These are phyloP conservation scores for Stereum hirsutum DNA, from an alignment of 1,284 basidiomycete genomes.

Conservation along the genomic window DNA sequence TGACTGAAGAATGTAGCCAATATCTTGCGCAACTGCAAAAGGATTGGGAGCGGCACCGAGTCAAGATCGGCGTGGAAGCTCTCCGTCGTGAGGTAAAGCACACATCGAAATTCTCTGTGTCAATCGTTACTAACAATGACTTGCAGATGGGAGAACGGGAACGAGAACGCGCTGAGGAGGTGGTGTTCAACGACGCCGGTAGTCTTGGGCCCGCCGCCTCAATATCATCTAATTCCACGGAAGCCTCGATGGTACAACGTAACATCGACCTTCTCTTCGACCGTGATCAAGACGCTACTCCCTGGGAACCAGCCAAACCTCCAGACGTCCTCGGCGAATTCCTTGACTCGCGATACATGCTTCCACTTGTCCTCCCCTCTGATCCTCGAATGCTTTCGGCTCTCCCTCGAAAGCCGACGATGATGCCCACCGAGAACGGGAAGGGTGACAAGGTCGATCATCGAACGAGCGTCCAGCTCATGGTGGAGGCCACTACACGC, in stretches of 20 bases:
- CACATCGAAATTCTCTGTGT: neutral
- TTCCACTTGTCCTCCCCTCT: constrained; percentile 79
- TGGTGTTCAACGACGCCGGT: constrained; percentile 32
- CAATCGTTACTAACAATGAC: constrained; percentile 8
- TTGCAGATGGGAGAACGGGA: constrained; percentile 58
- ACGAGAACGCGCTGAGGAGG: constrained; percentile 46
- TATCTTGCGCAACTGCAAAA: constrained; percentile 91
- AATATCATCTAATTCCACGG: constrained; percentile 17
- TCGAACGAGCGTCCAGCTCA: constrained; percentile 18
- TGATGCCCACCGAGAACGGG: constrained; percentile 24
- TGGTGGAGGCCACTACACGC: constrained; percentile 21
- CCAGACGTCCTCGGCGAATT: constrained; percentile 82
- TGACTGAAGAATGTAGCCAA: constrained; percentile 92
- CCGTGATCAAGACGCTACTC: constrained; percentile 45
- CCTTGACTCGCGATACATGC: constrained; percentile 87
- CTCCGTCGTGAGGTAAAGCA: constrained; percentile 62
- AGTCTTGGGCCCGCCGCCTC: constrained; percentile 21
- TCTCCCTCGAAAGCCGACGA: constrained; percentile 36
- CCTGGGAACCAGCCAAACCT: constrained; percentile 69
- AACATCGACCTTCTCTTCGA: constrained; percentile 77
- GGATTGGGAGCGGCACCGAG: constrained; percentile 89
- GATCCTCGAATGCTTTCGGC: constrained; percentile 74
- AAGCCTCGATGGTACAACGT: constrained; percentile 33
- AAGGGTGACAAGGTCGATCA: neutral
- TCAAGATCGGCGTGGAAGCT: constrained; percentile 75